Base-by-base conservation (phyloP, 2,329 filamentous ascomycete species). In the Fusarium bulbicola region DNA sequence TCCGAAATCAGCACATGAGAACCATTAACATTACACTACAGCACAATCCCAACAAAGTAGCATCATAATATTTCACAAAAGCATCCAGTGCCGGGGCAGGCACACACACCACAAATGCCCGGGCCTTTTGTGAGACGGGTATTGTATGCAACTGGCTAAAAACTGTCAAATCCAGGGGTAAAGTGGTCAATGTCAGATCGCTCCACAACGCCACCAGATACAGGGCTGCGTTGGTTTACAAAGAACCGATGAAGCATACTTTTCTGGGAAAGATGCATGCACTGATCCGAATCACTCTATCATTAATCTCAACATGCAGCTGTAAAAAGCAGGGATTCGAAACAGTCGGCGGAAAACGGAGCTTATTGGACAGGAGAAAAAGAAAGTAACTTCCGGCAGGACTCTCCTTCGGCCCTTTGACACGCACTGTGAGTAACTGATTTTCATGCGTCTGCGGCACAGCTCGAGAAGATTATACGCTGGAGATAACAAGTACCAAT, bases 161-260 rank as follows among this genome's bases (percentile, higher is more conserved):
- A 73, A 32, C 34, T 57, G 56, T 46, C 24, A 46, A 53, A n/a
- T 43, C 54, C 30, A 70, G 65, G 70, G 65, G 64, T 50, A 62
- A 45, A 28, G 42, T 54, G 30, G 16, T 54, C 26, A 37, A 58
- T 63, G 26, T 18, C 36, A 37, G 37, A 45, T 53, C 46, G 26
- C 12, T 14, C 13, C 7, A 40, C 20, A 36, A 42, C 40, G 11
- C 24, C 40, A 30, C n/a, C 21, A 24, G 24, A 34, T 36, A 58
- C 50, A 4, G 63, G 56, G 39, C 13, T 7, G 8, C 21, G 32
- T 66, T 56, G 36, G 42, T 49, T 61, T 24, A 26, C 53, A 45
- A 56, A 43, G 16, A 43, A 32, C 7, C 16, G 12, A 57, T 34
- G 16, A 57, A 32, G 53, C 28, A 57, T 45, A 13, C 39, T 54